Evolutionary conservation across 805 yeast species (phyloP), one percentile per base, ranked within the genome.

Genomic region (Blastobotrys robertii): DNA sequence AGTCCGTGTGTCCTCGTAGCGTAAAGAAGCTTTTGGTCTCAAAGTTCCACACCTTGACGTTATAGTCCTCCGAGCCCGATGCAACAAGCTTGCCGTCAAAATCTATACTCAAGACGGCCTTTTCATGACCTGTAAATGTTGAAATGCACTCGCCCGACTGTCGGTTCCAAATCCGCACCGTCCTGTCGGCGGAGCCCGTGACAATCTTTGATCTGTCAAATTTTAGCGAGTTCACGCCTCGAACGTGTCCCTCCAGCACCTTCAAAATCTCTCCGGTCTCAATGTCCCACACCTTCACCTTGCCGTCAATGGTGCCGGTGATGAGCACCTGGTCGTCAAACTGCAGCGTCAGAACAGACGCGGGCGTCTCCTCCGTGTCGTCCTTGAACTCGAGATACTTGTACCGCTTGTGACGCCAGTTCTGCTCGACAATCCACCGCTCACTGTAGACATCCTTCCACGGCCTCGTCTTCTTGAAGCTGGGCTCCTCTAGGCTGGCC

Each of bases 391-490:
- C 77, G 44, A 72, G 77, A 16, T 79, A 63, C 25, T 67, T 67
- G 62, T 77, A 84, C 13, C 71, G 65, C 8, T 96, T 97, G 49
- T 80, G 79, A 48, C 98, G 70, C 98, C 98, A 92, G 63, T 92
- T 90, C 53, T 84, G 77, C 61, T 92, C 98, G 47, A 92, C 87
- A 61, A 78, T 80, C 63, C 74, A 90, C 31, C 98, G 71, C 63
- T 92, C 98, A 37, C 85, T 73, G 62, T 92, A 90, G 16, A 90
- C 95, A 5, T 84, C 82, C 56, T 92, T 90, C 98, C 98, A 90
- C 2, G 97, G 96, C 51, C 95, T 72, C 38, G 80, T 78, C 51
- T 68, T 67, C 22, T 37, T 9, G 25, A 15, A 12, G 8, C 31
- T 31, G 5, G 37, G 14, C 13, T 14, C 42, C 13, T 34, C 41